These are phyloP conservation scores for Aspergillus fumigatus DNA, from an alignment of 2,329 filamentous ascomycete species.

Conservation along the genomic window DNA sequence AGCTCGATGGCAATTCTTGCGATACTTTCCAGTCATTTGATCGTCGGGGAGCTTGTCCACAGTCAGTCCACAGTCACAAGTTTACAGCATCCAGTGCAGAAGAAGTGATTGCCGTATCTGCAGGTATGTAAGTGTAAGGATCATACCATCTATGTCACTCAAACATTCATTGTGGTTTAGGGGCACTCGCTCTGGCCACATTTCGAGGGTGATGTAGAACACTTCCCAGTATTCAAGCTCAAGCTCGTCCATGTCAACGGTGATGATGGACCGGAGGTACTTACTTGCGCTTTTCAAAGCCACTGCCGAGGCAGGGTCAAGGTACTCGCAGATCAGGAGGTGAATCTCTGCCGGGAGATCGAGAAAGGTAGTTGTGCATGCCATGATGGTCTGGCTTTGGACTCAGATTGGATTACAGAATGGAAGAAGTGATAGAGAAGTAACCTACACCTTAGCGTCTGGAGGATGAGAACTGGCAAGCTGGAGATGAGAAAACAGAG, in stretches of 20 bases:
- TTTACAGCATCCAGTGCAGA: not conserved
- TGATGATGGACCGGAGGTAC: not conserved
- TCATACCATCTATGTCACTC: too few relatives aligned
- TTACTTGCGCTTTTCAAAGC: not conserved
- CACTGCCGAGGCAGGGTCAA: not conserved
- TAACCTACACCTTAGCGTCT: too few relatives aligned
- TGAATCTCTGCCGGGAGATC: not conserved
- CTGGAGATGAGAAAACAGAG: too few relatives aligned
- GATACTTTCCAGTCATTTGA: not conserved
- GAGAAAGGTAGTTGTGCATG: not conserved
- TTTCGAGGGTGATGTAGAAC: fast-evolving
- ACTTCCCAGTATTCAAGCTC: too few relatives aligned
- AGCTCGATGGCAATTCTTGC: fast-evolving
- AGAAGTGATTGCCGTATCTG: not conserved
- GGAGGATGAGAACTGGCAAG: too few relatives aligned
- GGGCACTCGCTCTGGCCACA: not conserved
- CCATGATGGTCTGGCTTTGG: not conserved
- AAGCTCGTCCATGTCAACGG: not conserved
- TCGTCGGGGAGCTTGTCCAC: not conserved
- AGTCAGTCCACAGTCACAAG: not conserved
- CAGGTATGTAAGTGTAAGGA: not conserved
- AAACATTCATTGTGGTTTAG: too few relatives aligned
- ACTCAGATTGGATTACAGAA: too few relatives aligned
- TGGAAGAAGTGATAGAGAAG: too few relatives aligned
- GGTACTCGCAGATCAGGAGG: not conserved